These are phyloP conservation scores for Xylariomycetidae sp. DNA, from an alignment of 2,329 filamentous ascomycete genomes.

Conservation along the genomic window DNA sequence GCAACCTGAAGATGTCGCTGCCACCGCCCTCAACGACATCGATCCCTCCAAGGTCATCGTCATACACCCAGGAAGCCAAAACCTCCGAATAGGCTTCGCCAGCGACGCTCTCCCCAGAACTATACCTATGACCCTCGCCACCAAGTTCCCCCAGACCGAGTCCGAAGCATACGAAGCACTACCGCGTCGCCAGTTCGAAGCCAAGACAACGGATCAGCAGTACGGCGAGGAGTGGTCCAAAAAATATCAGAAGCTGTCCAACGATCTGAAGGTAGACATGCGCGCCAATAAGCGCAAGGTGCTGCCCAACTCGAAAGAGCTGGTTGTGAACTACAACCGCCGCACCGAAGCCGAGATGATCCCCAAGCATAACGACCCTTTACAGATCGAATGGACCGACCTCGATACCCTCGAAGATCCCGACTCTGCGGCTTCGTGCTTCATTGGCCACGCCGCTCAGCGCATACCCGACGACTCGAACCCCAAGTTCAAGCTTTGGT, in stretches of 20 bases:
- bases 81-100: conserved; percentile 88
- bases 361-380: conserved; percentile 87
- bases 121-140: conserved; percentile 86
- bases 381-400: conserved; percentile 95
- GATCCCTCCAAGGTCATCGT: conserved; percentile 89
- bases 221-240: conserved; percentile 78
- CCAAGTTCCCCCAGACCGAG: conserved; percentile 71
- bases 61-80: conserved; percentile 93
- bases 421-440: conserved; percentile 54
- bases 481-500: conserved; percentile 86
- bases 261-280: conserved; percentile 85
- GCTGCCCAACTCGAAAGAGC: conserved; percentile 92
- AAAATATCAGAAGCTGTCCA: conserved; percentile 74
- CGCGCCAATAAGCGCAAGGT: conserved; percentile 90
- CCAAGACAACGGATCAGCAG: conserved; percentile 63
- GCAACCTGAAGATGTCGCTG: conserved; percentile 49
- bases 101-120: conserved; percentile 93
- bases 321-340: conserved; percentile 91
- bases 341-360: conserved; percentile 80
- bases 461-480: conserved; percentile 84
- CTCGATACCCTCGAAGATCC: conserved; percentile 61
- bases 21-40: conserved; percentile 51
- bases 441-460: conserved; percentile 75
- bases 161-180: conserved; percentile 76
- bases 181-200: conserved; percentile 62